A percentile compares a stretch with the other conserved stretches of the same genome.
phyloP scores from a whole-genome alignment of 768 basidiomycete genomes.

The Amylocystis lapponica region DNA sequence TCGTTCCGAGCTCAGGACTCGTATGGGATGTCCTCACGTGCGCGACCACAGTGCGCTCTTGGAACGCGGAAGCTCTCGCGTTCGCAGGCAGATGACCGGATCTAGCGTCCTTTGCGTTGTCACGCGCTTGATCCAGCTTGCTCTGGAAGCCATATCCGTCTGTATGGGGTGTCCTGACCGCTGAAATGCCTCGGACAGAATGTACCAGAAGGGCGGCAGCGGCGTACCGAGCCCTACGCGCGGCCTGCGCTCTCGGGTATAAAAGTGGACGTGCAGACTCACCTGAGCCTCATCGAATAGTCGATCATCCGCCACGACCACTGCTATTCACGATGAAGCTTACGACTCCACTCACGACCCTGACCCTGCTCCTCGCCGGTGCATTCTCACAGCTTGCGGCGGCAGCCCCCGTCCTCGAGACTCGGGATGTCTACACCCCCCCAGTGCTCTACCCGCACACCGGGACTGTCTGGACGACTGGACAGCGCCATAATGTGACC shows the following conservation, averaged over 20 bases:
- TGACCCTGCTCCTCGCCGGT: slow-evolving; percentile 7
- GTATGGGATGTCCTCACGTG: no score
- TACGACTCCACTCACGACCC: slow-evolving; percentile 1
- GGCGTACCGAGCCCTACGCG: not conserved
- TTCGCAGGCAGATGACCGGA: no score
- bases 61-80: no score
- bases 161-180: no score
- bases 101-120: no score
- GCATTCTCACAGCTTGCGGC: slow-evolving; percentile 8
- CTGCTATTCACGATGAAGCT: not conserved
- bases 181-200: no score
- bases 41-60: no score
- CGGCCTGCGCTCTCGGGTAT: slow-evolving; percentile 4
- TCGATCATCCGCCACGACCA: not conserved
- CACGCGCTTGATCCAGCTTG: no score
- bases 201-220: no score
- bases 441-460: slow-evolving; percentile 12
- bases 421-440: slow-evolving; percentile 13
- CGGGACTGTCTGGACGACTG: slow-evolving; percentile 15
- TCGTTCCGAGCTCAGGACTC: no score
- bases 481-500: slow-evolving; percentile 16
- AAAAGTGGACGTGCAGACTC: no score
- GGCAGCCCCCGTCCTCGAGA: slow-evolving; percentile 4
- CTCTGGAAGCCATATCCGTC: no score
- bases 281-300: not conserved